These are phyloP conservation scores for Cymodocea nodosa DNA, from an alignment of 116 monocot species.

Conservation along the genomic window DNA sequence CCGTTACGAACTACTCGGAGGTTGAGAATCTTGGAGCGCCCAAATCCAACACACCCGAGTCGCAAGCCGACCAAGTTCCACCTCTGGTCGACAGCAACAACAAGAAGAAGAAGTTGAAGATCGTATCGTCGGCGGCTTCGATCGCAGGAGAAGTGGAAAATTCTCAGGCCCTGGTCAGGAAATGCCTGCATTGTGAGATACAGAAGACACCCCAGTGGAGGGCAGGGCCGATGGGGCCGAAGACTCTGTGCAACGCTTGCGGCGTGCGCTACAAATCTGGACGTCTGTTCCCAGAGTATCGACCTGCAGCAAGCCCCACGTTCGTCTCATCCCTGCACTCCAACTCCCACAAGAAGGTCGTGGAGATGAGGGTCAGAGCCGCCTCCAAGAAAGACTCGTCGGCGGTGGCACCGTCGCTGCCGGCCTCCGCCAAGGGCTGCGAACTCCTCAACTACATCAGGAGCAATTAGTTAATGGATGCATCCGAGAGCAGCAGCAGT, in stretches of 20 bases:
- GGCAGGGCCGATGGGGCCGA: conserved; percentile 69
- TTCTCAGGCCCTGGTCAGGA: conserved; percentile 8
- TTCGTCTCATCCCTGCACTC: conserved; percentile 15
- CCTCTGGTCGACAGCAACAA: not conserved
- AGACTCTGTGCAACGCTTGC: conserved; percentile 70
- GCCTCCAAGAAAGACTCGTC: not conserved
- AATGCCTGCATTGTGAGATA: conserved; percentile 53
- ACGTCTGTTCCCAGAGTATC: conserved; percentile 33
- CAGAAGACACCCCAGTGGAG: conserved; percentile 70
- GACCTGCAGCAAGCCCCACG: conserved; percentile 27
- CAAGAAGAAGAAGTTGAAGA: conserved; percentile 13
- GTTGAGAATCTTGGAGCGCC: not conserved
- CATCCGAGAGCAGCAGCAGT: too few relatives aligned
- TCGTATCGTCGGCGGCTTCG: not conserved
- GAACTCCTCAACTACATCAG: conserved; percentile 25
- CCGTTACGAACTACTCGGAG: not conserved
- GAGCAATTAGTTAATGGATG: too few relatives aligned
- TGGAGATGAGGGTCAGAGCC: conserved; percentile 17
- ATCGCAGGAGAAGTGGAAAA: not conserved
- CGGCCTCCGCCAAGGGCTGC: conserved; percentile 14
- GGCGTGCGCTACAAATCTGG: conserved; percentile 63
- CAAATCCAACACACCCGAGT: not conserved
- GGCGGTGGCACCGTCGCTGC: conserved; percentile 1
- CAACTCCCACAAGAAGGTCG: conserved; percentile 28
- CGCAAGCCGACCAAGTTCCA: not conserved